Evolutionary conservation across 352 stramenopile species (phyloP).

Genomic region (Phytophthora sp.): DNA sequence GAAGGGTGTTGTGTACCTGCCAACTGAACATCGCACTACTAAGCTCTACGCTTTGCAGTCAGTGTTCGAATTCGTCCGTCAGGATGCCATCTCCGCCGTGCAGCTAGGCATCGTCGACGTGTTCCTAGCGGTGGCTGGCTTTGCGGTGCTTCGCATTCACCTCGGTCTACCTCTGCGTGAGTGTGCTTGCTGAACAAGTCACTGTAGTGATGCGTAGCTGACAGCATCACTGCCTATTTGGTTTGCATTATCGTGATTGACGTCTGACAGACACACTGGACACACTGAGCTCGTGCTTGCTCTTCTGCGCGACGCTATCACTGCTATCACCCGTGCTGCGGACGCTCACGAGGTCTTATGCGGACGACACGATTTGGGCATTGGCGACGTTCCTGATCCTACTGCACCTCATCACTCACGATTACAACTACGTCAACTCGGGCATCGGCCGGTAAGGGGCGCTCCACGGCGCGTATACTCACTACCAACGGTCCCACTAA

Average conservation of each 20-base stretch:
- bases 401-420: conserved; percentile 90
- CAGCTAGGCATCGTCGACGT: conserved; percentile 66
- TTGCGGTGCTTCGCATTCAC: conserved; percentile 54
- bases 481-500: conserved; percentile 3
- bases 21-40: not conserved
- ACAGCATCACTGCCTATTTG: not conserved
- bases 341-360: conserved; percentile 91
- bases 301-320: conserved; percentile 86
- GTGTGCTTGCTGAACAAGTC: conserved; percentile 16
- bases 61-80: conserved; percentile 75
- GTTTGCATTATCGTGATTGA: not conserved
- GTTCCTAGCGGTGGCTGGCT: conserved; percentile 59
- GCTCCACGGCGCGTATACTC: not conserved
- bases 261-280: conserved; percentile 47
- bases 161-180: conserved; percentile 48
- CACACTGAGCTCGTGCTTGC: conserved; percentile 69
- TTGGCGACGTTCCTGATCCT: conserved; percentile 76
- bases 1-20: not conserved
- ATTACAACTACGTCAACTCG: conserved; percentile 91
- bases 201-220: not conserved
- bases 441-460: conserved; percentile 65
- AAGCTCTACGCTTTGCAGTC: conserved; percentile 42
- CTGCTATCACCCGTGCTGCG: conserved; percentile 90
- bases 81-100: conserved; percentile 58
- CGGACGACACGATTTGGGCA: conserved; percentile 93